Conservation (phyloP, 1,284 basidiomycete species). For the Marasmius fiardii region DNA sequence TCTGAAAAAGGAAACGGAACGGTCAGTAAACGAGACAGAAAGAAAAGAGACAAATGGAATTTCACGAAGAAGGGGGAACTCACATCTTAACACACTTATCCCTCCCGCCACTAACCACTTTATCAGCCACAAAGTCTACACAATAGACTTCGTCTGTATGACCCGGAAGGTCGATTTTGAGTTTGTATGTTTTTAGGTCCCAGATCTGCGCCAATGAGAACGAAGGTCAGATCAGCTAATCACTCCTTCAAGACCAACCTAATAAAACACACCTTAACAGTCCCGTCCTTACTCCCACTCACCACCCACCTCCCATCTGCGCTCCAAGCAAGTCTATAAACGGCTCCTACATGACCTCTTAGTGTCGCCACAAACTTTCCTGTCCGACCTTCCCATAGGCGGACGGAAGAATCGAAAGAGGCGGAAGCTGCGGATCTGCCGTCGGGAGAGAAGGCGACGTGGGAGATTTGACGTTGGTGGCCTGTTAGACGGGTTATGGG, state of each 20-base stretch:
- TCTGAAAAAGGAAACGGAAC: constrained; percentile 16
- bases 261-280: constrained; percentile 72
- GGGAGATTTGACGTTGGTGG: constrained; percentile 94
- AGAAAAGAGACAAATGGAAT: no score
- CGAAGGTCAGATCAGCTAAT: neutral
- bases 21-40: constrained; percentile 1
- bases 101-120: constrained; percentile 91
- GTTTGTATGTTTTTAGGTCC: constrained; percentile 94
- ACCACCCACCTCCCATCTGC: constrained; percentile 91
- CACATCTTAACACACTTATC: constrained; percentile 75
- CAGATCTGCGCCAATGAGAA: constrained; percentile 66
- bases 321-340: constrained; percentile 94
- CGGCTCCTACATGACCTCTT: constrained; percentile 91
- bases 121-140: constrained; percentile 97
- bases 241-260: no score
- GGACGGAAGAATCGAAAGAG: constrained; percentile 89
- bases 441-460: constrained; percentile 95
- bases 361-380: constrained; percentile 93
- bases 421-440: constrained; percentile 90
- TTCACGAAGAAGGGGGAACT: no score
- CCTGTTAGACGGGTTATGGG: constrained; percentile 88
- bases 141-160: constrained; percentile 99
- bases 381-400: constrained; percentile 91
- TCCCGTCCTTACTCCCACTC: constrained; percentile 94
- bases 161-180: constrained; percentile 90